Percentiles rank a stretch among this genome's conserved stretches.
Conservation (phyloP, 176 grass and related monocot genomes). For the Aegilops bicornis region DNA sequence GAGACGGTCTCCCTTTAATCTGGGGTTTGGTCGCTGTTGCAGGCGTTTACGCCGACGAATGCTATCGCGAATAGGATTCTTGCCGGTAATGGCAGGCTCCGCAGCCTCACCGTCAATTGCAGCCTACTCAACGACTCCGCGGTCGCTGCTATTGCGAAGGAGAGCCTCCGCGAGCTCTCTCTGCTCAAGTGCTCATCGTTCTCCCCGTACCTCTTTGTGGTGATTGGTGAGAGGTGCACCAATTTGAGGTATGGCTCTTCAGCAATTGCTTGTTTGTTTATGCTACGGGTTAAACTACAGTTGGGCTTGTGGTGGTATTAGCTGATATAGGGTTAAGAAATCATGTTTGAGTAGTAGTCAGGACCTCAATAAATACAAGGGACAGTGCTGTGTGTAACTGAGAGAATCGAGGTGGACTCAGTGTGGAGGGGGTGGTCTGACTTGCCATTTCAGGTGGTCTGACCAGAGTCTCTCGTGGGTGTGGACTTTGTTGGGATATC, state of each 20-base stretch:
- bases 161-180: slow-evolving; percentile 61
- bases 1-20: slow-evolving; percentile 25
- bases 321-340: not conserved
- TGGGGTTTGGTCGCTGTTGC: slow-evolving; percentile 10
- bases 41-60: slow-evolving; percentile 63
- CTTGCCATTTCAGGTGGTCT: not conserved
- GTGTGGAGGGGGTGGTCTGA: not conserved
- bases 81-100: slow-evolving; percentile 46
- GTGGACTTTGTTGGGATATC: not conserved
- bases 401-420: not conserved
- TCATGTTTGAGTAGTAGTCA: not conserved
- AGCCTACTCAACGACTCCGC: slow-evolving; percentile 68
- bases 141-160: slow-evolving; percentile 53
- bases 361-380: not conserved
- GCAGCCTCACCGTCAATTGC: slow-evolving; percentile 64
- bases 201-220: slow-evolving; percentile 53
- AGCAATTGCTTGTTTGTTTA: not conserved
- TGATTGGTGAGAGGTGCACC: slow-evolving; percentile 52
- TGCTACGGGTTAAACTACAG: not conserved
- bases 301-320: not conserved
- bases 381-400: not conserved
- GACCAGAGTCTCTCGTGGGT: not conserved
- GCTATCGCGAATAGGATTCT: slow-evolving; percentile 59
- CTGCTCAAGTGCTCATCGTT: slow-evolving; percentile 71
- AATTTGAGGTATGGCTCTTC: slow-evolving; percentile 60